Evolutionary conservation across 2,329 filamentous ascomycete species (phyloP).

Genomic region (Zasmidium angulare): DNA sequence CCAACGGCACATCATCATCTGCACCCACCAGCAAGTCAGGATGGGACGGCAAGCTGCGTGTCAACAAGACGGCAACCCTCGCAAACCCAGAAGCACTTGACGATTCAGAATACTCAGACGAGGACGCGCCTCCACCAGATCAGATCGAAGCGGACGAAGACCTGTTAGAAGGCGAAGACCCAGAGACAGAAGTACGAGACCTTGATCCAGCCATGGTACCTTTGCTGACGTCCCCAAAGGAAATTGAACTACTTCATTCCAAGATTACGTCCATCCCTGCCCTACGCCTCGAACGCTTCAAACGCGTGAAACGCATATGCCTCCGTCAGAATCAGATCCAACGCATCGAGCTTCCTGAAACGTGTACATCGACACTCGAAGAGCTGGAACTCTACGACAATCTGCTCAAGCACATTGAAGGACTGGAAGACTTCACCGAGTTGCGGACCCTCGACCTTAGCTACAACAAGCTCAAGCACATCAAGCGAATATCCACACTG

Average conservation of each 20-base stretch:
- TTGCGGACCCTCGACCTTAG: constrained; percentile 83
- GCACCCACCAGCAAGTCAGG: constrained; percentile 44
- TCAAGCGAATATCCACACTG: constrained; percentile 81
- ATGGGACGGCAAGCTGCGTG: constrained; percentile 80
- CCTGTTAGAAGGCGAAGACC: constrained; percentile 58
- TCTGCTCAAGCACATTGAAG: constrained; percentile 80
- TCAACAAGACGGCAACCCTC: constrained; percentile 68
- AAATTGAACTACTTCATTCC: constrained; percentile 88
- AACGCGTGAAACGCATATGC: constrained; percentile 68
- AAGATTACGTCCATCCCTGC: constrained; percentile 76
- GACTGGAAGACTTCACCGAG: constrained; percentile 73
- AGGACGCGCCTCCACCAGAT: constrained; percentile 65
- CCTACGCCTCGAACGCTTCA: constrained; percentile 81
- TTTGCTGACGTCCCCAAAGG: constrained; percentile 46
- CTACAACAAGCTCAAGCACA: constrained; percentile 99
- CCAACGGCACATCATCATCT: constrained; percentile 10
- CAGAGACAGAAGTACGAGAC: constrained; percentile 50
- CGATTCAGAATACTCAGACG: constrained; percentile 82
- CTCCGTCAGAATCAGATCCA: constrained; percentile 90
- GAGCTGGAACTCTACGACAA: constrained; percentile 98
- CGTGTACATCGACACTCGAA: constrained; percentile 64
- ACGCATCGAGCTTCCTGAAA: constrained; percentile 70
- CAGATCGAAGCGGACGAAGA: constrained; percentile 78
- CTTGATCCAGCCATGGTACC: background rate
- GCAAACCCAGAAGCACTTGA: constrained; percentile 79